phyloP scores from a whole-genome alignment of 331 rosid species.

The Pyracantha coccinea region DNA sequence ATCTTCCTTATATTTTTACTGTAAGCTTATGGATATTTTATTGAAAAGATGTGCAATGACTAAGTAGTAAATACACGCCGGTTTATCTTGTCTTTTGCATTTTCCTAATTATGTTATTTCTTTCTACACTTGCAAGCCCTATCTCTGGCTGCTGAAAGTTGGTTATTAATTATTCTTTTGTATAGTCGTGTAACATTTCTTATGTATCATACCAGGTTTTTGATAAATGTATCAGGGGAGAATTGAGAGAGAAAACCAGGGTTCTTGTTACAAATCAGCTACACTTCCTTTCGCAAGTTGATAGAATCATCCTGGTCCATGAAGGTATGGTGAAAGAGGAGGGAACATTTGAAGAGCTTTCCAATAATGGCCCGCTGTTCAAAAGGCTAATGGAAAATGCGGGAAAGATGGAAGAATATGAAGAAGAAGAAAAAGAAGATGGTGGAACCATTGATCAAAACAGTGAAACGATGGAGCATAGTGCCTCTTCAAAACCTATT shows the following conservation, averaged over 20 bases:
- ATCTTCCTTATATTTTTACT: neutral
- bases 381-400: conserved; percentile 50
- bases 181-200: neutral
- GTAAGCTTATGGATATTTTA: neutral
- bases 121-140: neutral
- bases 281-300: conserved; percentile 44
- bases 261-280: conserved; percentile 46
- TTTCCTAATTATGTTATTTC: neutral
- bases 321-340: conserved; percentile 44
- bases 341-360: conserved; percentile 48
- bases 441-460: conserved; percentile 18
- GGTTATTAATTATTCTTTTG: neutral
- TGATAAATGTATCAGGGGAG: conserved; percentile 44
- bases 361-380: conserved; percentile 34
- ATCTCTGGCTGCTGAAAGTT: neutral
- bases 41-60: no score
- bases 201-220: conserved; percentile 30
- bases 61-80: neutral
- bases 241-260: conserved; percentile 42
- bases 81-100: neutral
- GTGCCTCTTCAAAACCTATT: conserved; percentile 17
- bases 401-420: conserved; percentile 36
- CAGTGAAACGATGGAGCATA: conserved; percentile 12
- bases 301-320: conserved; percentile 40
- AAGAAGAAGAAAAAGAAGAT: conserved; percentile 16